Percentiles rank a stretch among this genome's conserved stretches.
Conservation (phyloP, 1,139 yeast genomes). For the Debaryomyces fabryi region DNA sequence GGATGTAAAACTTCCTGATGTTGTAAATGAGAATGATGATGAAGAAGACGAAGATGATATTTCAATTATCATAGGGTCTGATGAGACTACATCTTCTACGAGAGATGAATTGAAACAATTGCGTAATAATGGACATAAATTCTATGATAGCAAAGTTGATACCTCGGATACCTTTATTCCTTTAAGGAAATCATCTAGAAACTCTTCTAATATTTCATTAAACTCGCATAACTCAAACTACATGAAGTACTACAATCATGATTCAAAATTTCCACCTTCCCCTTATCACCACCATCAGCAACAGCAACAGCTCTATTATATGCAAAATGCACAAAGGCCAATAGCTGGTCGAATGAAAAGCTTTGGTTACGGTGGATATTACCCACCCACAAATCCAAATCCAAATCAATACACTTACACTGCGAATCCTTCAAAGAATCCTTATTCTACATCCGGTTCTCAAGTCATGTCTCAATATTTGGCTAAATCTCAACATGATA, state of each 20-base stretch:
- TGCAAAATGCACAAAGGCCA: conserved; percentile 8
- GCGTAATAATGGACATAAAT: conserved; percentile 7
- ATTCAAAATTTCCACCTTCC: conserved; percentile 16
- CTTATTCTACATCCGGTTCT: conserved; percentile 57
- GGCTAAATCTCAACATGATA: conserved; percentile 69
- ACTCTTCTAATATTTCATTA: conserved; percentile 30
- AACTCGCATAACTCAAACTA: conserved; percentile 18
- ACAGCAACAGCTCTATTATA: conserved; percentile 18
- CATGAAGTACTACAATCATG: conserved; percentile 16
- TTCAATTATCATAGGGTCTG: conserved; percentile 46
- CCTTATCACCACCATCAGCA: conserved; percentile 19
- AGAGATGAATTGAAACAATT: conserved; percentile 14
- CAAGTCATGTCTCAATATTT: conserved; percentile 79
- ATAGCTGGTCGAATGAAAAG: conserved; percentile 1
- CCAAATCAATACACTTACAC: conserved; percentile 6
- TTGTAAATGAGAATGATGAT: conserved; percentile 21
- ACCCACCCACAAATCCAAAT: conserved; percentile 7
- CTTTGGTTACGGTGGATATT: conserved; percentile 6
- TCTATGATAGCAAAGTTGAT: conserved; percentile 12
- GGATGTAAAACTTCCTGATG: not conserved
- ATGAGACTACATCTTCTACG: conserved; percentile 34
- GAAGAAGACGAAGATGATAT: conserved; percentile 40
- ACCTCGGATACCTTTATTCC: conserved; percentile 26
- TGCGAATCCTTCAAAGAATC: conserved; percentile 11
- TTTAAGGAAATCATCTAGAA: conserved; percentile 16